Conservation (phyloP, 2,329 filamentous ascomycete genomes). For the Alternaria tenuissima region DNA sequence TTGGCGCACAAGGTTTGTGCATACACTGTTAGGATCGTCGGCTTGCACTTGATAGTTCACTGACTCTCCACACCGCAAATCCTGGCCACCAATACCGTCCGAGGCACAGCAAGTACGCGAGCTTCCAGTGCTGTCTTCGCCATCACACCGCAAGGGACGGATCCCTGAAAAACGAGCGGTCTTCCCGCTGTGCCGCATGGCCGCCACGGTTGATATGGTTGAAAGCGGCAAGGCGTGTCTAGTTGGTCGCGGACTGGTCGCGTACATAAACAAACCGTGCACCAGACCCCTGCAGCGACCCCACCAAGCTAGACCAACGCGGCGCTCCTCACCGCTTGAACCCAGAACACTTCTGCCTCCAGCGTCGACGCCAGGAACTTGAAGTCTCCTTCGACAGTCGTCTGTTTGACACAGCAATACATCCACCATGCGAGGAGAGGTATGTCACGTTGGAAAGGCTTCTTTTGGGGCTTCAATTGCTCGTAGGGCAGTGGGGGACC, state of each 20-base stretch:
- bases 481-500: background rate
- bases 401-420: conserved; percentile 48
- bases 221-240: conserved; percentile 17
- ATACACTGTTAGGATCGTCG: background rate
- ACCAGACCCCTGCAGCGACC: conserved; percentile 27
- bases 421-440: conserved; percentile 53
- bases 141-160: background rate
- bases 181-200: conserved; percentile 6
- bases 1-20: background rate
- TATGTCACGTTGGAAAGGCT: conserved; percentile 33
- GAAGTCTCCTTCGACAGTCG: conserved; percentile 36
- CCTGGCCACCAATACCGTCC: background rate
- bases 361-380: conserved; percentile 18
- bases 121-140: background rate
- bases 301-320: conserved; percentile 32
- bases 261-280: conserved; percentile 20
- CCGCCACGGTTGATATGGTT: conserved; percentile 1
- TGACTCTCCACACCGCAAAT: background rate
- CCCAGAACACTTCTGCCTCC: conserved; percentile 23
- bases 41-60: background rate
- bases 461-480: background rate
- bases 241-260: conserved; percentile 21
- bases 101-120: background rate
- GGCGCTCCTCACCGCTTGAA: conserved; percentile 27
- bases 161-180: conserved; percentile 4